Base-by-base conservation (phyloP, 2,329 filamentous ascomycete genomes). In the Neonectria magnoliae region DNA sequence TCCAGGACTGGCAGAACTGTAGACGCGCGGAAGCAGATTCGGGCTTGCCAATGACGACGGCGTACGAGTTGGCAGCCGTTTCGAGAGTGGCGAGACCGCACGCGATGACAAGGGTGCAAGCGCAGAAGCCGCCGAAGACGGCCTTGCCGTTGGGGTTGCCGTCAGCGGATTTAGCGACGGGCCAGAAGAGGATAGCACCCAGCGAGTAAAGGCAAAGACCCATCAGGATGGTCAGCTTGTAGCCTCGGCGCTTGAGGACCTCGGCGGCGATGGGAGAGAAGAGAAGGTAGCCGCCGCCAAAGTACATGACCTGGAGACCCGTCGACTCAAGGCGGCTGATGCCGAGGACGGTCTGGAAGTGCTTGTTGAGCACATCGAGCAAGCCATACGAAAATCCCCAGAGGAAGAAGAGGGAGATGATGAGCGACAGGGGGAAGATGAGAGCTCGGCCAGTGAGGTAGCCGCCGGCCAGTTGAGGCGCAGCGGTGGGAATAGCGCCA, bases 61-160 rank as follows among this genome's bases (percentile, higher is more conserved):
- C 71, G 41, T 73, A 93, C 0, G 91, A 90, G 78, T 94, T 93
- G 29, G 92, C 92, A 1, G 90, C 89, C 0, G 91, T 93, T 78
- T 94, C 92, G 18, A 94, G 87, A 0, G 91, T 91, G 1, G 88
- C 89, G 0, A 94, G 83, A 11, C 91, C 91, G 59, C 88, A 89
- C 22, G 91, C 91, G 64, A 93, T 90, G 68, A 94, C 85, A 76
- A 94, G 92, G 61, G 92, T 88, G 69, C 83, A 86, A 25, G 86
- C 87, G 71, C 91, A 93, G 81, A 93, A 94, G n/a, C 91, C 92
- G 29, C 84, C 87, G 72, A 94, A 94, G 4, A 73, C 71, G n/a
- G 71, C 71, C 1, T 47, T 50, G 9, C 69, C 64, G 38, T 72
- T 73, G 57, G 47, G 33, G 47, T 59, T 72, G 33, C 50, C 53